These are phyloP conservation scores for Eucalyptus polybractea DNA, from an alignment of 345 rosid species.

Conservation along the genomic window DNA sequence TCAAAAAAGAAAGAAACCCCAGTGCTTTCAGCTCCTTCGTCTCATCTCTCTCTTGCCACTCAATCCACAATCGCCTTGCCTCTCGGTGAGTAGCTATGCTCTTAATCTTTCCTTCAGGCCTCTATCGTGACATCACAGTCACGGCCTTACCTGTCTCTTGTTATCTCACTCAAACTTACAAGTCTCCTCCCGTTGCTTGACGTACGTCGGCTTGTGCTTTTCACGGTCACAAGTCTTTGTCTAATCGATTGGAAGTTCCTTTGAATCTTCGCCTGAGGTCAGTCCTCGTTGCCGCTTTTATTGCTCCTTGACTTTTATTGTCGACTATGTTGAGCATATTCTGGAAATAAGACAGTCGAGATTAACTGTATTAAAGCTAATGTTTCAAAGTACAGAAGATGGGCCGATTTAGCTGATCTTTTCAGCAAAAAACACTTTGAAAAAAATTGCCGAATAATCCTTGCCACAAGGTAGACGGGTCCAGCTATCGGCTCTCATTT, in stretches of 20 bases:
- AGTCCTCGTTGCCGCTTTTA: not conserved
- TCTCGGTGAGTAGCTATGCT: not conserved
- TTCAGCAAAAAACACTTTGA: not conserved
- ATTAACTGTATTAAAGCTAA: too few species aligned
- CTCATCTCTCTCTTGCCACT: not conserved
- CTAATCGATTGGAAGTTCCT: not conserved
- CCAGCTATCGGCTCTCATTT: accelerated
- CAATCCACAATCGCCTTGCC: not conserved
- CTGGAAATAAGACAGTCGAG: not conserved
- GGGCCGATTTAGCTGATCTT: not conserved
- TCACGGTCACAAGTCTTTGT: not conserved
- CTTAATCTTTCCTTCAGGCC: not conserved
- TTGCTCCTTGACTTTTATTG: not conserved
- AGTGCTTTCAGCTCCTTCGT: too few species aligned
- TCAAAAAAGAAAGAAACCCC: not conserved
- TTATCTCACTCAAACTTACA: not conserved
- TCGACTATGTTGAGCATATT: not conserved
- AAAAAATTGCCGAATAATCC: not conserved
- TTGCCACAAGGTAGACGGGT: not conserved
- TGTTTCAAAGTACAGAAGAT: not conserved
- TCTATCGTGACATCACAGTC: not conserved
- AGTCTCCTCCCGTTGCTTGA: not conserved
- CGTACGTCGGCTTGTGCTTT: not conserved
- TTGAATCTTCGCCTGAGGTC: not conserved
- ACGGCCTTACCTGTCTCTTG: not conserved